A percentile compares a stretch with the other conserved stretches of the same genome.
These are phyloP conservation scores for Sarocladium brachiariae DNA, from an alignment of 2,329 filamentous ascomycete species.

Conservation along the genomic window DNA sequence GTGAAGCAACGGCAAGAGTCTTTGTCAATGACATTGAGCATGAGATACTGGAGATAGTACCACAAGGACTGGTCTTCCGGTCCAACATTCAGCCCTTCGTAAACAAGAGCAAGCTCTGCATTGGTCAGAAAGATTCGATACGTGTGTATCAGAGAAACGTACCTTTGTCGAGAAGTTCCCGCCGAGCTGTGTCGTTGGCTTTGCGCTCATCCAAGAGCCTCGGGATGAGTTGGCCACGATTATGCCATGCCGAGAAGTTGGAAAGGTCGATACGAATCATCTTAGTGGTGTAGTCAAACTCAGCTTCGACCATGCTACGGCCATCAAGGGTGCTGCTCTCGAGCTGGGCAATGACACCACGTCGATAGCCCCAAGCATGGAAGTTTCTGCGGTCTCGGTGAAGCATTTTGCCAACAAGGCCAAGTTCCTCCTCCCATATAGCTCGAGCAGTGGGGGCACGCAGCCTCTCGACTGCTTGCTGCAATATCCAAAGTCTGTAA, in stretches of 20 bases:
- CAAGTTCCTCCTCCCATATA: slow-evolving; percentile 81
- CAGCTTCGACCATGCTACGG: slow-evolving; percentile 63
- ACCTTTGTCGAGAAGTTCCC: slow-evolving; percentile 66
- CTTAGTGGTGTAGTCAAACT: slow-evolving; percentile 84
- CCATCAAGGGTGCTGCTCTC: slow-evolving; percentile 51
- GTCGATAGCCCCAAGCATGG: slow-evolving; percentile 90
- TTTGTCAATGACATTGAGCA: slow-evolving; percentile 57
- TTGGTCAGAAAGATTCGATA: slow-evolving; percentile 1
- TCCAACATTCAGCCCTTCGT: slow-evolving; percentile 75
- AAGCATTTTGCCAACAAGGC: slow-evolving; percentile 81
- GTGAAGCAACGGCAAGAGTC: slow-evolving; percentile 51
- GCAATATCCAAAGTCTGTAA: slow-evolving; percentile 79
- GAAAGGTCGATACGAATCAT: slow-evolving; percentile 83
- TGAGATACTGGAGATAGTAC: slow-evolving; percentile 91
- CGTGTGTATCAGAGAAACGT: slow-evolving; percentile 9
- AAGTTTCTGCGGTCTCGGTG: slow-evolving; percentile 83
- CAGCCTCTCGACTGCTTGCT: slow-evolving; percentile 61
- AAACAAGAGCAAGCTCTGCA: slow-evolving; percentile 66
- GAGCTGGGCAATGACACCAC: slow-evolving; percentile 68
- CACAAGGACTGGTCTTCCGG: slow-evolving; percentile 93
- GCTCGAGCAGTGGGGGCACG: slow-evolving; percentile 46
- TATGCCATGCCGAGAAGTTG: slow-evolving; percentile 98
- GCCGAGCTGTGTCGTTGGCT: slow-evolving; percentile 56
- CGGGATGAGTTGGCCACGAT: slow-evolving; percentile 76
- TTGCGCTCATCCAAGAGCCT: slow-evolving; percentile 64